phyloP scores from a whole-genome alignment of 805 yeast species.

The Lipomyces sp. region DNA sequence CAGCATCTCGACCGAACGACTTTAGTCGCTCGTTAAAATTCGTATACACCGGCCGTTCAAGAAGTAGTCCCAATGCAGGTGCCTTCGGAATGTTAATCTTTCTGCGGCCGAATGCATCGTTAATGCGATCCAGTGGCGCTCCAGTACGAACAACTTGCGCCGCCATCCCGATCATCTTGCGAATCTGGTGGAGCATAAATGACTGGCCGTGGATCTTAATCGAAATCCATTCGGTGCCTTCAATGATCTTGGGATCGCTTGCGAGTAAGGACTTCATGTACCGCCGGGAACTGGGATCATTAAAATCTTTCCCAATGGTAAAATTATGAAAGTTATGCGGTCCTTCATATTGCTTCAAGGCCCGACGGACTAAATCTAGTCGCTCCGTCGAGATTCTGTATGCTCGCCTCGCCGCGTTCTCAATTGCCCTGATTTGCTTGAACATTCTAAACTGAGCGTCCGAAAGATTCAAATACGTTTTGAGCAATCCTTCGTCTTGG shows the following conservation, averaged over 20 bases:
- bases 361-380: slow-evolving; percentile 64
- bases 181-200: slow-evolving; percentile 96
- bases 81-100: slow-evolving; percentile 95
- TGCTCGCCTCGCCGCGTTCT: slow-evolving; percentile 66
- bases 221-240: slow-evolving; percentile 94
- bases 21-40: slow-evolving; percentile 71
- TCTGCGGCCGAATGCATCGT: slow-evolving; percentile 72
- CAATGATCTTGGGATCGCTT: slow-evolving; percentile 86
- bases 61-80: slow-evolving; percentile 88
- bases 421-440: slow-evolving; percentile 63
- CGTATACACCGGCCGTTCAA: slow-evolving; percentile 91
- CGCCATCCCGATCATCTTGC: slow-evolving; percentile 98
- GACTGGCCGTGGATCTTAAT: slow-evolving; percentile 97
- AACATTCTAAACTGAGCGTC: slow-evolving; percentile 38
- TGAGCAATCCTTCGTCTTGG: slow-evolving; percentile 42
- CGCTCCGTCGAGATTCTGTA: slow-evolving; percentile 70
- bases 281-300: slow-evolving; percentile 83
- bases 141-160: slow-evolving; percentile 83
- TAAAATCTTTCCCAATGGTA: slow-evolving; percentile 78
- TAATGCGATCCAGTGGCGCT: slow-evolving; percentile 74
- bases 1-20: slow-evolving; percentile 76
- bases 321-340: slow-evolving; percentile 91
- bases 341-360: slow-evolving; percentile 77
- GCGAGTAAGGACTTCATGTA: slow-evolving; percentile 80
- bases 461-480: slow-evolving; percentile 13